phyloP scores from a whole-genome alignment of 2,329 filamentous ascomycete species.

The Stemphylium beticola region DNA sequence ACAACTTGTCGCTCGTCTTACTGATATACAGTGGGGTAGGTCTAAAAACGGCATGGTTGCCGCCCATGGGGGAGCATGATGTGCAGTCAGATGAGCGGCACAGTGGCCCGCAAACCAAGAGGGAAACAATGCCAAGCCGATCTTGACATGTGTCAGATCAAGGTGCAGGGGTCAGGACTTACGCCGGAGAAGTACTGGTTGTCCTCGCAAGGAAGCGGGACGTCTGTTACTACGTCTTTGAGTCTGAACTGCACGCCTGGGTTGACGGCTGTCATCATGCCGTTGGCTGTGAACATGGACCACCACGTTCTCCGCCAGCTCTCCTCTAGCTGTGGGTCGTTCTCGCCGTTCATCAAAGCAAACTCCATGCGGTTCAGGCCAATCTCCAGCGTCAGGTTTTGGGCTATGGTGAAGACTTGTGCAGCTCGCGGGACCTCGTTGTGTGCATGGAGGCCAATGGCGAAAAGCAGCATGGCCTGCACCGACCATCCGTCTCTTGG shows the following conservation, averaged over 20 bases:
- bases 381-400: constrained; percentile 75
- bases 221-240: constrained; percentile 70
- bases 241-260: constrained; percentile 73
- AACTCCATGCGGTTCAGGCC: constrained; percentile 75
- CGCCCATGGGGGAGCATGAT: background rate
- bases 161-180: constrained; percentile 25
- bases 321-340: constrained; percentile 75
- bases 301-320: constrained; percentile 91
- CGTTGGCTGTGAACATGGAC: constrained; percentile 82
- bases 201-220: constrained; percentile 82
- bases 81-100: constrained; percentile 5
- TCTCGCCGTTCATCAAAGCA: constrained; percentile 67
- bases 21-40: background rate
- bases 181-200: constrained; percentile 63
- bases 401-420: constrained; percentile 69
- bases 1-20: background rate
- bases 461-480: constrained; percentile 77
- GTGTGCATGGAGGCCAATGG: constrained; percentile 78
- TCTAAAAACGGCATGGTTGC: constrained; percentile 3
- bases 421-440: constrained; percentile 73
- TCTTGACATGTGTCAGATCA: constrained; percentile 1
- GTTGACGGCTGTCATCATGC: constrained; percentile 82
- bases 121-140: constrained; percentile 24
- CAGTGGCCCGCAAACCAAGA: background rate
- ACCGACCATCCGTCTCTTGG: constrained; percentile 63